phyloP scores from a whole-genome alignment of 1,284 basidiomycete genomes.

The Thelephora terrestris region DNA sequence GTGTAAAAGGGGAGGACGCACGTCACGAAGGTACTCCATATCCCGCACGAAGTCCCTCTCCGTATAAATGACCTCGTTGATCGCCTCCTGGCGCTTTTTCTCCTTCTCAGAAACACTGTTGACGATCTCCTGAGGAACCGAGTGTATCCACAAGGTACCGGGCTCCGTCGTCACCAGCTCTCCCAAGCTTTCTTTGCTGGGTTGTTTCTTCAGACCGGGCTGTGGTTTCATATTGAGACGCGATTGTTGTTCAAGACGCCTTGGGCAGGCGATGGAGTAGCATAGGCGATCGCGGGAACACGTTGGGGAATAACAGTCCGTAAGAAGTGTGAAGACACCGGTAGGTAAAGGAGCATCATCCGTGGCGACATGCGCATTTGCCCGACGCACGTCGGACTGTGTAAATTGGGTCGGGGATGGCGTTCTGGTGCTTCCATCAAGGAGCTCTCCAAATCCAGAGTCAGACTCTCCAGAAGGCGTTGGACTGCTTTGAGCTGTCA shows the following conservation, averaged over 20 bases:
- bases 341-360: conserved; percentile 78
- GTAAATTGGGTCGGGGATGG: conserved; percentile 27
- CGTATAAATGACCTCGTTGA: conserved; percentile 99
- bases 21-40: conserved; percentile 96
- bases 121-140: conserved; percentile 89
- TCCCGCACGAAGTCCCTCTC: conserved; percentile 97
- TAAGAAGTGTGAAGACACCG: conserved; percentile 94
- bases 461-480: conserved; percentile 31
- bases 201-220: conserved; percentile 75
- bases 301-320: conserved; percentile 97
- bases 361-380: conserved; percentile 34
- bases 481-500: conserved; percentile 21
- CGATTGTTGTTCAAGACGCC: conserved; percentile 90
- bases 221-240: conserved; percentile 88
- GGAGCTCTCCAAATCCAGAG: conserved; percentile 25
- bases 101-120: conserved; percentile 89
- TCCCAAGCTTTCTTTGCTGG: conserved; percentile 75
- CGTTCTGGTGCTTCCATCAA: conserved; percentile 26
- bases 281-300: conserved; percentile 90
- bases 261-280: conserved; percentile 95
- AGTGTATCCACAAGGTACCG: conserved; percentile 94
- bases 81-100: conserved; percentile 96
- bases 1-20: conserved; percentile 27
- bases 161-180: conserved; percentile 82
- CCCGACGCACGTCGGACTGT: conserved; percentile 20